These are phyloP conservation scores for Aphanomyces euteiches DNA, from an alignment of 352 stramenopile species.

Conservation along the genomic window DNA sequence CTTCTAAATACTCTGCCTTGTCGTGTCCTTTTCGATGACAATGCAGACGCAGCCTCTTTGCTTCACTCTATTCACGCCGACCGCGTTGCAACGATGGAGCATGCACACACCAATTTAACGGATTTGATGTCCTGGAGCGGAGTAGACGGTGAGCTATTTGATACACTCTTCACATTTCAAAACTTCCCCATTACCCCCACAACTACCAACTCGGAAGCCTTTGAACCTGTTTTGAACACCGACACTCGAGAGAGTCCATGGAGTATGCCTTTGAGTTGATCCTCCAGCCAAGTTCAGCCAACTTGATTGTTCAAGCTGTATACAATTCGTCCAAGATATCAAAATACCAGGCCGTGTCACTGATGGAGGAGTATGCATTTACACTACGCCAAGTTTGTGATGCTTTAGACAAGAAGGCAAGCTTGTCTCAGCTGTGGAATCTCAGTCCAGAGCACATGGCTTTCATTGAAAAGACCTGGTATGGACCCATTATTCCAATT, in stretches of 20 bases:
- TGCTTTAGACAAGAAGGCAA: neutral
- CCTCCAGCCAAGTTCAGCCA: neutral
- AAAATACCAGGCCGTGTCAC: neutral
- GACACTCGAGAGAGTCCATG: neutral
- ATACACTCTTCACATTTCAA: conserved; percentile 1
- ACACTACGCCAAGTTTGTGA: neutral
- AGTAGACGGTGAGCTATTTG: neutral
- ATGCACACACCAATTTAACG: neutral
- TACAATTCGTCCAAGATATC: neutral
- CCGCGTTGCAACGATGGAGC: neutral
- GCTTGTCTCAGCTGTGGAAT: neutral
- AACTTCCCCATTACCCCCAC: neutral
- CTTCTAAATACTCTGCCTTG: neutral
- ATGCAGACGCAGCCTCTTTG: neutral
- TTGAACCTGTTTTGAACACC: neutral
- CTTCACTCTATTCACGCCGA: neutral
- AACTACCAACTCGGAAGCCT: neutral
- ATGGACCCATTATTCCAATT: neutral
- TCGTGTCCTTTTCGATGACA: neutral
- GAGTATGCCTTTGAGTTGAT: conserved; percentile 2
- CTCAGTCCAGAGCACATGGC: neutral
- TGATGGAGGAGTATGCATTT: neutral
- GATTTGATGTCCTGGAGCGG: conserved; percentile 4
- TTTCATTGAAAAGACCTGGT: neutral
- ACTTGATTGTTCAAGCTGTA: neutral